Base-by-base conservation (phyloP, 768 basidiomycete species). In the Leucogyrophana mollusca region DNA sequence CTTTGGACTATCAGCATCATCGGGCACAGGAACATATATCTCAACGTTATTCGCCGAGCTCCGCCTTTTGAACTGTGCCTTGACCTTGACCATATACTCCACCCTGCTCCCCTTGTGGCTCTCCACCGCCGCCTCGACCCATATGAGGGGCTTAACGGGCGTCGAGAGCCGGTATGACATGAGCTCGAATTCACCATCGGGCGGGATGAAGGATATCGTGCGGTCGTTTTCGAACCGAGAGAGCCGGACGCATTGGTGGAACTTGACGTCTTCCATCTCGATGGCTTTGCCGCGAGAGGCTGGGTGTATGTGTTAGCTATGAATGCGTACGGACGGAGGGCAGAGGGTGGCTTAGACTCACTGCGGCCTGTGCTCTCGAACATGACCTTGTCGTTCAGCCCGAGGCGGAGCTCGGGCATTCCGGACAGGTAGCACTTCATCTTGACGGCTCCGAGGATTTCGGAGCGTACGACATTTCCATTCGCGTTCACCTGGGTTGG, bases 381-480 rank as follows among this genome's bases (percentile, higher is more conserved):
- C 95, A 99, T 98, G 65, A 97, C 94, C 69, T 98, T 98, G 73
- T 99, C 95, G 68, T 99, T 99, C 46, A 99, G 73, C 3, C 95
- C 96, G 22, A 99, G 68, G 48, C 95, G 78, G 37, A 98, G 75
- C 63, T 99, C 96, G 14, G 96, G 96, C 96, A 98, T 99, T n/a
- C 96, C 96, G 8, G 92, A 94, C 2, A 99, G 78, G 64, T 97
- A 99, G 64, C 95, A 98, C 68, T 98, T 98, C 96, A 98, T 98
- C 78, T 99, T 98, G 59, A 99, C 80, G 0, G 94, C 93, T n/a
- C 96, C 96, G 2, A 98, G 72, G 56, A 99, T 98, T 68, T 99
- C 96, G 13, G 91, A 94, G 38, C 96, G 85, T 13, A 98, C 91
- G 25, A 99, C 96, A 59, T 93, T 95, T 27, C 95, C 95, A 53